Base-by-base conservation (phyloP, 331 rosid genomes). In the Pyracantha coccinea region DNA sequence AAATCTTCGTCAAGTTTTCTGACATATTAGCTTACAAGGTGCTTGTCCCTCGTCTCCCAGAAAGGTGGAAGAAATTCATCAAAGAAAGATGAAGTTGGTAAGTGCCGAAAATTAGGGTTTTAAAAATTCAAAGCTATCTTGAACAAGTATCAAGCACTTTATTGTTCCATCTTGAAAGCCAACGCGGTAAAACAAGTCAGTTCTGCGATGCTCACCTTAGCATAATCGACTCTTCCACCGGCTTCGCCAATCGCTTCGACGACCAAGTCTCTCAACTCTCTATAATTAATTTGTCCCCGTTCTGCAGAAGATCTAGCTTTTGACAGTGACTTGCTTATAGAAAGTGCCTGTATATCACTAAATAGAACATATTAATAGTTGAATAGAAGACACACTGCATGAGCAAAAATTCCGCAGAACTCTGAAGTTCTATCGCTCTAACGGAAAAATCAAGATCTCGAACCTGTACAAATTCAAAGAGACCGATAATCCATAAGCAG, bases 391-490 rank as follows among this genome's bases (percentile, higher is more conserved):
- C 45, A n/a, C n/a, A 33, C 12, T 16, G 17, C 7, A 72, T 19
- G 59, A 38, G 45, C 45, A 38, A 38, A 38, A 38, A 38, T 1
- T 0, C 47, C 47, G 47, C 47, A 41, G 14, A 41, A 41, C 47
- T 41, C 45, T n/a, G n/a, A 38, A 38, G 45, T 38, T 38, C 14
- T 38, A 94, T 77, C 66, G 92, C 83, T 82, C 87, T 74, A 35
- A 89, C 70, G 33, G 89, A 69, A 82, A 94, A 92, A 77, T 94
- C 97, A 84, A 94, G 97, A 86, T 94, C 97, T 66, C 89, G 84
- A 83, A 94, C 97, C 99, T 94, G 86, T 73, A 76, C 72, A 38
- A 78, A 73, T 81, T 52, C 63, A 73, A 69, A 24, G 45, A 71
- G 24, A 66, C 32, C 27, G 44, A 41, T 25, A 32, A 44, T 68